These are phyloP conservation scores for Astrephomene gubernaculifera DNA, from an alignment of 139 green algal genomes.

Conservation along the genomic window DNA sequence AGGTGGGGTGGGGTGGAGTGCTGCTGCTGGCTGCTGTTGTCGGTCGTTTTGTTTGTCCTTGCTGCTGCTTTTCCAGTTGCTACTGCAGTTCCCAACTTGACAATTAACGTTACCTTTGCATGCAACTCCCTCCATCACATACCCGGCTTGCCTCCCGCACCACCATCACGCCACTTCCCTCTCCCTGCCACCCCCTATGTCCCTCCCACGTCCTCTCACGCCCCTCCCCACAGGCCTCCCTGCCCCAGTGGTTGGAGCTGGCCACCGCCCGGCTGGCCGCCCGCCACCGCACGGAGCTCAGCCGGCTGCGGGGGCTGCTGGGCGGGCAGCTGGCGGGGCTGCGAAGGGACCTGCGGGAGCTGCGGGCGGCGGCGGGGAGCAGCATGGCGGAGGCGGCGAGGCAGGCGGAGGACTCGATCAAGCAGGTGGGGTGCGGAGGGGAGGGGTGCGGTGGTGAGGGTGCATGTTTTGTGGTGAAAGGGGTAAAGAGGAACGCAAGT, in stretches of 20 bases:
- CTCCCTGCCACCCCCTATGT: neutral
- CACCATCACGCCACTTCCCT: too few relatives aligned
- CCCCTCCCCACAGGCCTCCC: neutral
- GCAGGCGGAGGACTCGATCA: neutral
- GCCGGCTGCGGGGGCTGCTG: conserved; percentile 26
- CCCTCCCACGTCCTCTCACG: neutral
- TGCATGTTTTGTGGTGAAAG: too few relatives aligned
- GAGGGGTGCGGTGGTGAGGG: too few relatives aligned
- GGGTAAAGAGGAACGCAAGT: too few relatives aligned
- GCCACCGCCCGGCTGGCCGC: conserved; percentile 25
- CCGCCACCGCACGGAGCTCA: conserved; percentile 7
- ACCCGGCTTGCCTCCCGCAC: too few relatives aligned
- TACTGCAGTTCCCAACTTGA: too few relatives aligned
- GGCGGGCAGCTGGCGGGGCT: conserved; percentile 24
- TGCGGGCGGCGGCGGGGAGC: neutral
- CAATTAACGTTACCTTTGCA: too few relatives aligned
- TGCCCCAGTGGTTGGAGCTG: conserved; percentile 35
- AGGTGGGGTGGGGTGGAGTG: too few relatives aligned
- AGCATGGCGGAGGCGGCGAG: neutral
- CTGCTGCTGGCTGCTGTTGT: neutral
- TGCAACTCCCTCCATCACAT: too few relatives aligned
- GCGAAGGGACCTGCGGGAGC: conserved; percentile 12
- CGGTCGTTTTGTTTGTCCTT: neutral
- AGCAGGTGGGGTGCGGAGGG: conserved; percentile 4
- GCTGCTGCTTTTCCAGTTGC: too few relatives aligned